Base-by-base conservation (phyloP, 495 filamentous ascomycete genomes). In the Zalerion maritima region DNA sequence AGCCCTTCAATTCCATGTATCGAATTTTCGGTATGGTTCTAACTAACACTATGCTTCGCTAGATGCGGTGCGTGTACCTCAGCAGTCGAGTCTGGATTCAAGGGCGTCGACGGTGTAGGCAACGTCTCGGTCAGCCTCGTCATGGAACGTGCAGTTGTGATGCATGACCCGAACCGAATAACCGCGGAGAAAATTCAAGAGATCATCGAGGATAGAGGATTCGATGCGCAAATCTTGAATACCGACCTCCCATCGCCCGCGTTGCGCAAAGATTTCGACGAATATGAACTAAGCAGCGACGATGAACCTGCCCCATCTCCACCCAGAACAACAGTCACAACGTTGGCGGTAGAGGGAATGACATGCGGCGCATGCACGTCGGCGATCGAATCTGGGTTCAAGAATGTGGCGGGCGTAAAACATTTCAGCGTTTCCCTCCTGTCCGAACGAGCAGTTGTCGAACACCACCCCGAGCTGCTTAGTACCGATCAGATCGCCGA, bases 301-400 rank as follows among this genome's bases (percentile, higher is more conserved):
- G 47, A 54, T 12, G 48, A 36, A 4, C 42, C 53, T 3, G 11
- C 41, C 20, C 26, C 10, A 14, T 33, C 5, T 33, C 26, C 30
- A 18, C 17, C 14, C 14, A 16, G 29, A 12, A 52, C 47, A 14
- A 57, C 71, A 37, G 73, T 76, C 3, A 94, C 86, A 0, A 94
- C 84, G 1, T 64, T 97, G 11, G 71, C 75, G 3, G 70, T 97
- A 14, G 80, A 79, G 41, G 89, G 89, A 17, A 96, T 97, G 89
- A 96, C 87, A 3, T 97, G 87, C 43, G 87, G 87, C 13, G 83
- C 87, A 15, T 97, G 89, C 49, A 94, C 87, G 5, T 80, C 85
- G 7, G 86, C 89, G 23, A 69, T 96, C 12, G 77, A 94, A 50
- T 70, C 71, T 28, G 84, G 78, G 2, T 91, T 96, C 45, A 68